phyloP scores from a whole-genome alignment of 2,329 filamentous ascomycete species.

The Eutypa lata region DNA sequence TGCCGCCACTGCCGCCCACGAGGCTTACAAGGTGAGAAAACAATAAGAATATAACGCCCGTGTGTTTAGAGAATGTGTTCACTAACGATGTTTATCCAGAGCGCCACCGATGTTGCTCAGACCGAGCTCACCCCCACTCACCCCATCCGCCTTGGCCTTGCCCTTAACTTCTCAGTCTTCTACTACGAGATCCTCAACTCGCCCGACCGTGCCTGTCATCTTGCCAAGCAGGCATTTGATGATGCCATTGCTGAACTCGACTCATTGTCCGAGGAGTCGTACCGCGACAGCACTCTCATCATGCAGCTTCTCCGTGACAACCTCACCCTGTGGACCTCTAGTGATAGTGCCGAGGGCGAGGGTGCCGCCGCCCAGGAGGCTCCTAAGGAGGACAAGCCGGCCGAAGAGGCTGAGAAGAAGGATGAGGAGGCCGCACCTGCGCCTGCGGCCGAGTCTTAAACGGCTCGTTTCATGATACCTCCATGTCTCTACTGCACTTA shows the following conservation, averaged over 20 bases:
- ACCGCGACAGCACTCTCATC: conserved; percentile 98
- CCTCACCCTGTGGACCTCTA: conserved; percentile 96
- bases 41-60: conserved; percentile 2
- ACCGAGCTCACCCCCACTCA: conserved; percentile 96
- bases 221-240: conserved; percentile 98
- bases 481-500: conserved; percentile 35
- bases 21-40: conserved; percentile 88
- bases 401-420: conserved; percentile 54
- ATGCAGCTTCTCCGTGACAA: conserved; percentile 99
- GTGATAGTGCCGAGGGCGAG: conserved; percentile 79
- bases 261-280: conserved; percentile 94
- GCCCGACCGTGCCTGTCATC: conserved; percentile 93
- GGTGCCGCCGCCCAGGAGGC: conserved; percentile 53
- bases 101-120: conserved; percentile 96
- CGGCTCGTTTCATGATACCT: conserved; percentile 28
- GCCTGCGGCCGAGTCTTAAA: conserved; percentile 53
- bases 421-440: conserved; percentile 46
- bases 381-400: conserved; percentile 55
- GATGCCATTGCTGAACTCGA: conserved; percentile 98
- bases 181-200: conserved; percentile 99
- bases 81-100: conserved; percentile 47
- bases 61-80: background rate
- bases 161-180: conserved; percentile 98
- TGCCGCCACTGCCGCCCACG: conserved; percentile 80
- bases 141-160: conserved; percentile 95